Percentiles rank a stretch among this genome's conserved stretches.
Evolutionary conservation across 148 eudicot species (phyloP).

Genomic region (Arctostaphylos glauca): DNA sequence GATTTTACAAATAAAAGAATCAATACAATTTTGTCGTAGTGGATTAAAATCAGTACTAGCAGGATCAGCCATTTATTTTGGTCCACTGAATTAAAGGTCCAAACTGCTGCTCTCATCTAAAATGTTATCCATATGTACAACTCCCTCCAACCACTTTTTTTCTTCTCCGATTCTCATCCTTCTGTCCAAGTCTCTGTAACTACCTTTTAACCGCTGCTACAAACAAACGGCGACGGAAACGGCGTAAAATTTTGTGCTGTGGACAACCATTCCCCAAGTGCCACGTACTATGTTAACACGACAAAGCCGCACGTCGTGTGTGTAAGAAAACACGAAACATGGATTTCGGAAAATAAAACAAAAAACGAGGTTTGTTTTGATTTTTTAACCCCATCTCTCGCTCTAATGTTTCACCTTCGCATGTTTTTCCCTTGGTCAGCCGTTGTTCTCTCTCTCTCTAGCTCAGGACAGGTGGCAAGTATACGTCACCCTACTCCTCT

Average conservation of each 20-base stretch:
- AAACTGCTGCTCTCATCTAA: background rate
- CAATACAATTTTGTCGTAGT: too few species aligned
- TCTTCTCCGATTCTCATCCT: constrained; percentile 6
- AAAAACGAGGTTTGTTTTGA: background rate
- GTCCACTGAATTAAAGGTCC: constrained; percentile 11
- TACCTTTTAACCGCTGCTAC: background rate
- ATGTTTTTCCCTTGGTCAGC: constrained; percentile 6
- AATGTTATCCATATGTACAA: background rate
- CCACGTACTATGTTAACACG: background rate
- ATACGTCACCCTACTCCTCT: background rate
- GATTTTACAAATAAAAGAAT: too few species aligned
- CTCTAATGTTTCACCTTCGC: background rate
- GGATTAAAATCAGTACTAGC: too few species aligned
- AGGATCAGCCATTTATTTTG: background rate
- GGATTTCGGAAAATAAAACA: background rate
- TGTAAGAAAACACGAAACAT: background rate
- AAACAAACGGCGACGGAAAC: background rate
- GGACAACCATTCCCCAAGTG: background rate
- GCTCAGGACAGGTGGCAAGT: constrained; percentile 10
- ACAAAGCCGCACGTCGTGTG: background rate
- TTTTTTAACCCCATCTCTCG: too few species aligned
- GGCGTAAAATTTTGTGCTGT: background rate
- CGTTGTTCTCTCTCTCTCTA: background rate
- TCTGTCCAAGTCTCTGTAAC: background rate
- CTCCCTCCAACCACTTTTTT: background rate